Base-by-base conservation (phyloP, 306 rosid genomes). In the Trifolium dubium region DNA sequence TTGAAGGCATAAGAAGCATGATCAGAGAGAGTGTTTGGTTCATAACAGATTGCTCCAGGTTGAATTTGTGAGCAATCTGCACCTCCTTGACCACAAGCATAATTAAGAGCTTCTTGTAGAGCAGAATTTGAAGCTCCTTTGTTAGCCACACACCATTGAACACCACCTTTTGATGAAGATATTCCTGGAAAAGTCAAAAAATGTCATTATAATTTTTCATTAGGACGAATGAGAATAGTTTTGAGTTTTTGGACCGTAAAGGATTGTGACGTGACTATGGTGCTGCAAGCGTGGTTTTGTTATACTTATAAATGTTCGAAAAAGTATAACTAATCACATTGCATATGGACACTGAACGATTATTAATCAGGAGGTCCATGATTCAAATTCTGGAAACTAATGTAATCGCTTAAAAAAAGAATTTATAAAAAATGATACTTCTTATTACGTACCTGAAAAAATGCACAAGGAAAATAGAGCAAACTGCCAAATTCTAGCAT, bases 1-100 rank as follows among this genome's bases (percentile, higher is more conserved):
- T 94, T 92, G 88, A 94, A 94, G 64, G 96, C 99, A 69, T 86
- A 94, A 65, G 97, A 89, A 77, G 99, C 99, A 14, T 94, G 99
- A 71, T 88, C 89, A 4, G 77, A 86, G 11, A 85, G 12, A 5
- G 88, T 92, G 80, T 86, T 89, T 10, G 96, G 97, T 31, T 88
- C 78, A 81, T 87, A 94, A 79, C 97, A 94, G 67, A 79, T 83
- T 60, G 86, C 89, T 15, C 99, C 91, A 10, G 81, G 10, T 72
- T 92, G 96, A 80, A 94, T 6, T 35, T 84, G 80, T 6, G 95
- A 83, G 71, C 98, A 94, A 74, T 91, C 96, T 68, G 97, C 85
- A 50, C 92, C 92, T 51, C 98, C 95, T 72, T 84, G 83, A 54
- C 98, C 97, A 73, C 98, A 91, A 61, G 96, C 98, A 68, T 94